Conservation (phyloP, 176 grass and related monocot genomes). For the Poa annua region DNA sequence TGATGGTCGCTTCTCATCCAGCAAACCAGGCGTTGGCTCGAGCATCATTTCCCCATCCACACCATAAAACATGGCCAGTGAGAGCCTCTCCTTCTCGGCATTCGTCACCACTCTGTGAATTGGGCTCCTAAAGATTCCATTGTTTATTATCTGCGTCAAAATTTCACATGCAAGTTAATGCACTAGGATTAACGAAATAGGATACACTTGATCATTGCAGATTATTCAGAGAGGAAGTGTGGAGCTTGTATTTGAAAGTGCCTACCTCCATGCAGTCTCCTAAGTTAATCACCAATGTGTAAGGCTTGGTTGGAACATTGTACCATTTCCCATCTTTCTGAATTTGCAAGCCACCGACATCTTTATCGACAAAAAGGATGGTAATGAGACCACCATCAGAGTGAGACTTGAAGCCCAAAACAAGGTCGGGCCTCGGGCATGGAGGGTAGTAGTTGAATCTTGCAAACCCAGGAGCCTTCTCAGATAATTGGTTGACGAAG, state of each 20-base stretch:
- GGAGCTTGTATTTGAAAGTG: neutral
- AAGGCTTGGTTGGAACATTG: neutral
- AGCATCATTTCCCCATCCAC: constrained; percentile 41
- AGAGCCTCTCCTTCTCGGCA: constrained; percentile 39
- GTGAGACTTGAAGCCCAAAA: constrained; percentile 8
- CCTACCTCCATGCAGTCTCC: neutral
- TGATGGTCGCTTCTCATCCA: constrained; percentile 31
- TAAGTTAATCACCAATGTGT: constrained; percentile 14
- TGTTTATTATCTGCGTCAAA: constrained; percentile 61
- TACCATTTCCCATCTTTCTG: constrained; percentile 17
- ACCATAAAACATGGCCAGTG: constrained; percentile 54
- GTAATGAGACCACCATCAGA: neutral
- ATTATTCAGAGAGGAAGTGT: neutral
- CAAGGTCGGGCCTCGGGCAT: neutral
- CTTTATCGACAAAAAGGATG: neutral
- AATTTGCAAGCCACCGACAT: constrained; percentile 13
- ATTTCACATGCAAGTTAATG: neutral
- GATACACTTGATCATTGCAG: neutral
- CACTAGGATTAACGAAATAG: neutral
- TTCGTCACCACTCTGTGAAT: constrained; percentile 60
- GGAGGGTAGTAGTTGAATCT: constrained; percentile 27
- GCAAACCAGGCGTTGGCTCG: constrained; percentile 24
- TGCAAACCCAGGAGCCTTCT: neutral
- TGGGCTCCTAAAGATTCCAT: constrained; percentile 44
- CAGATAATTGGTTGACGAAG: constrained; percentile 4